Conservation (phyloP, 2,329 filamentous ascomycete species). For the Scedosporium aurantiacum region DNA sequence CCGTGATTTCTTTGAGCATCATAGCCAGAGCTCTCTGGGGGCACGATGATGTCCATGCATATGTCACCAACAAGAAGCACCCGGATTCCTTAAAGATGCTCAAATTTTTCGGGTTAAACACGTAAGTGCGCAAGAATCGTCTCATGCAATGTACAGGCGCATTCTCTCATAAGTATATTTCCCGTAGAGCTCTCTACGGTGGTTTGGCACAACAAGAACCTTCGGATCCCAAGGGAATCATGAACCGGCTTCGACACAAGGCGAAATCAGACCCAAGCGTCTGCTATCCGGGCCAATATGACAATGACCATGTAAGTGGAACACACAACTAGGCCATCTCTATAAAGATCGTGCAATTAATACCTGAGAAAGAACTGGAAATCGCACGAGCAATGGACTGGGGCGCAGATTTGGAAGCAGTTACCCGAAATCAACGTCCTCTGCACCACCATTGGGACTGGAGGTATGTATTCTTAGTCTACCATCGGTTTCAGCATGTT, state of each 20-base stretch:
- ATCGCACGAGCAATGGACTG: conserved; percentile 47
- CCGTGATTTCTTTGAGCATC: conserved; percentile 44
- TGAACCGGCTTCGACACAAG: conserved; percentile 18
- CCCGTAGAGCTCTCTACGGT: conserved; percentile 18
- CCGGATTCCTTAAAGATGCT: conserved; percentile 20
- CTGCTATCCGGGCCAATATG: conserved; percentile 22
- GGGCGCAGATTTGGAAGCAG: conserved; percentile 44
- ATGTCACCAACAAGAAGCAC: conserved; percentile 36
- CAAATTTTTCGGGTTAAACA: conserved; percentile 22
- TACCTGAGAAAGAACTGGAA: conserved; percentile 31
- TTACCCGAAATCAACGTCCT: conserved; percentile 44
- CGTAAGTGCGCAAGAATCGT: conserved; percentile 14
- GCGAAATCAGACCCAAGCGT: conserved; percentile 15
- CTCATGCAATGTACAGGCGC: not conserved
- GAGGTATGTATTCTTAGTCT: conserved; percentile 22
- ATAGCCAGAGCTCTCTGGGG: conserved; percentile 23
- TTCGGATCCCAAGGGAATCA: conserved; percentile 20
- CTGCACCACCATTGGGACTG: conserved; percentile 47
- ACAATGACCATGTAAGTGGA: conserved; percentile 19
- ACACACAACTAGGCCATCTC: too few species aligned
- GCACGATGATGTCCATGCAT: conserved; percentile 30
- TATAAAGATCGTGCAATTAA: too few species aligned
- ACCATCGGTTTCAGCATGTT: not conserved
- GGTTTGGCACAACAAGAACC: conserved; percentile 23
- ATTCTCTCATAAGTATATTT: not conserved